These are phyloP conservation scores for Fusarium sp. DNA, from an alignment of 2,329 filamentous ascomycete species.

Conservation along the genomic window DNA sequence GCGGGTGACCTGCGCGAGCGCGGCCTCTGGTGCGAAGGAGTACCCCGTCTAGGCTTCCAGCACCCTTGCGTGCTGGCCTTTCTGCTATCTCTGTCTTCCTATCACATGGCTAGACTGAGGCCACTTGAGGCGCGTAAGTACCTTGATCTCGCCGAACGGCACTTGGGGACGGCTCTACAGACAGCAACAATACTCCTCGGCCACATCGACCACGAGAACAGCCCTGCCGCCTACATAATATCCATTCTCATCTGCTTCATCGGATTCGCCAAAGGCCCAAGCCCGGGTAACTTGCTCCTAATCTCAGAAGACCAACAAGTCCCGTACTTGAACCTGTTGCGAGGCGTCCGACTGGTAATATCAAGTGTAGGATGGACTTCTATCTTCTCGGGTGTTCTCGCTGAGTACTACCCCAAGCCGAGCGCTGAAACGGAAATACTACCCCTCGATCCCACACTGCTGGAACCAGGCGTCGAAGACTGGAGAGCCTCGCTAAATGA, in stretches of 20 bases:
- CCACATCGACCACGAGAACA: neutral
- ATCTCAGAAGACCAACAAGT: neutral
- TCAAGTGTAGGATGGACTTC: neutral
- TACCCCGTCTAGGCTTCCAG: neutral
- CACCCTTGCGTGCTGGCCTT: neutral
- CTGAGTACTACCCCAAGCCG: neutral
- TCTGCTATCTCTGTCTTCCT: neutral
- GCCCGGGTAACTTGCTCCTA: neutral
- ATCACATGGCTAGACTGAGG: neutral
- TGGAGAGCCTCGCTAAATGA: neutral
- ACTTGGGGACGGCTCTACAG: neutral
- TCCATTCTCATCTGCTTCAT: neutral
- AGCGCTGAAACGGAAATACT: neutral
- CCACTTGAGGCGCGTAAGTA: neutral
- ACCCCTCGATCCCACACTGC: neutral
- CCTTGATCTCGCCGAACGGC: neutral
- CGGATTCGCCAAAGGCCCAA: neutral
- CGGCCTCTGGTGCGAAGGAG: neutral
- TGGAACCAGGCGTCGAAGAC: neutral
- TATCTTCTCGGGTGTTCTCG: neutral
- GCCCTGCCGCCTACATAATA: neutral
- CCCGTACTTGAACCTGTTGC: neutral
- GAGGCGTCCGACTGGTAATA: neutral
- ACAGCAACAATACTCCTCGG: neutral
- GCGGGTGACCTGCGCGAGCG: neutral